Conservation (phyloP, 129 eudicot species). For the Erigeron canadensis region DNA sequence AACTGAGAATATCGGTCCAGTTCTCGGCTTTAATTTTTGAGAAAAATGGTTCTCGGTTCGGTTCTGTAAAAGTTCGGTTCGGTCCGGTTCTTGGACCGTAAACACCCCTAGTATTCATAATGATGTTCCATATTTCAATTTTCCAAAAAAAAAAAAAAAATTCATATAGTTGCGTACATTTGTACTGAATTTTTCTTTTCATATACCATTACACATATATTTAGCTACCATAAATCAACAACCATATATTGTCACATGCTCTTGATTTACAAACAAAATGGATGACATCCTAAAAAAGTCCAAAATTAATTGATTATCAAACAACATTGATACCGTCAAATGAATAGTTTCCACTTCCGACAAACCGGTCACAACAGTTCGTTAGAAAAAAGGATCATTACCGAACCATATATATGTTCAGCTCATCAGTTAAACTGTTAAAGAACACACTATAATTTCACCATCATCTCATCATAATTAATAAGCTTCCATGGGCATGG, state of each 20-base stretch:
- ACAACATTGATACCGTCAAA: background rate
- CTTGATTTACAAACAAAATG: background rate
- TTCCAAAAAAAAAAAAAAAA: too few relatives aligned
- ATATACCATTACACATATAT: background rate
- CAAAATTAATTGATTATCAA: background rate
- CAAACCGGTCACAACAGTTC: background rate
- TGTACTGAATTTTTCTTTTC: background rate
- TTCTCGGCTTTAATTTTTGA: too few relatives aligned
- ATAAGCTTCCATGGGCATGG: conserved; percentile 4
- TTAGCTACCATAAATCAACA: background rate
- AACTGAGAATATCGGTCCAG: too few relatives aligned
- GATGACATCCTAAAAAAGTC: background rate
- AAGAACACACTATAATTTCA: background rate
- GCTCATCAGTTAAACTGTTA: background rate
- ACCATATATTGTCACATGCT: conserved; percentile 5
- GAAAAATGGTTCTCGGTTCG: too few relatives aligned
- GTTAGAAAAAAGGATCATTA: background rate
- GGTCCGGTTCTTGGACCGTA: too few relatives aligned
- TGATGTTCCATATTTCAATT: too few relatives aligned
- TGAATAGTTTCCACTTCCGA: background rate
- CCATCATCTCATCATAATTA: too few relatives aligned
- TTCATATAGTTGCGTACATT: too few relatives aligned
- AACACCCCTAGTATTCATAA: too few relatives aligned
- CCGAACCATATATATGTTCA: background rate
- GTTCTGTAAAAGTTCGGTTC: too few relatives aligned